Conservation (phyloP, 805 yeast genomes). For the Candida sanyiensis region DNA sequence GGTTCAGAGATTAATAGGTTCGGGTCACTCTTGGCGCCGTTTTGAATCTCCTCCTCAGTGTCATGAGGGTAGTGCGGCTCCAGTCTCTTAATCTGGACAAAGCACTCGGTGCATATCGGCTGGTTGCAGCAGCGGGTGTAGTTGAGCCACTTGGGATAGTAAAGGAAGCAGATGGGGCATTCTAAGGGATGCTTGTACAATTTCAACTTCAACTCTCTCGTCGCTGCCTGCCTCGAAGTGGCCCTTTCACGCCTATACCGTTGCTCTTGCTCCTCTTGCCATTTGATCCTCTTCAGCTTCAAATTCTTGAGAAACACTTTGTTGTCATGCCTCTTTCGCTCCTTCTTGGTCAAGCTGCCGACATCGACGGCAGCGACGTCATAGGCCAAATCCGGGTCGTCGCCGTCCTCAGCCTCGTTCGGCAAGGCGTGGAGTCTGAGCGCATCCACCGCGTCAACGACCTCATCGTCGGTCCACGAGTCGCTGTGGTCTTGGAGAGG, state of each 20-base stretch:
- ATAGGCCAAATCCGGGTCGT: constrained; percentile 56
- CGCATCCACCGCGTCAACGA: constrained; percentile 46
- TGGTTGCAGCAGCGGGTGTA: constrained; percentile 84
- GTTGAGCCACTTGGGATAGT: constrained; percentile 74
- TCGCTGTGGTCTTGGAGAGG: constrained; percentile 79
- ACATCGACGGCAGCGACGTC: constrained; percentile 49
- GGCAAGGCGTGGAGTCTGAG: constrained; percentile 52
- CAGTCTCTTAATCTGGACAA: constrained; percentile 86
- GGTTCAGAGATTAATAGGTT: constrained; percentile 76
- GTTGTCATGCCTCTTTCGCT: constrained; percentile 34
- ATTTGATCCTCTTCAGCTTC: constrained; percentile 32
- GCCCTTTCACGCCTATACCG: constrained; percentile 31
- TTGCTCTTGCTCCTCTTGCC: constrained; percentile 33
- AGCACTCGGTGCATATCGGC: constrained; percentile 93
- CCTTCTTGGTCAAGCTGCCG: constrained; percentile 34
- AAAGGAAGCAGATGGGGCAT: constrained; percentile 92
- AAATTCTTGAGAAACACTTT: constrained; percentile 37
- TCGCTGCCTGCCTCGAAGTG: constrained; percentile 33
- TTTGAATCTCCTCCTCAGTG: constrained; percentile 32
- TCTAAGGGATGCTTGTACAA: constrained; percentile 69
- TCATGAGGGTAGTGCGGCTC: constrained; percentile 95
- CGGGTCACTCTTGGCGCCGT: constrained; percentile 37
- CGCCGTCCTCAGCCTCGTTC: constrained; percentile 41
- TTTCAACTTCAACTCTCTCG: constrained; percentile 41
- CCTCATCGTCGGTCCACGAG: constrained; percentile 64